phyloP scores from a whole-genome alignment of 768 basidiomycete species.

The Amanita inopinata region DNA sequence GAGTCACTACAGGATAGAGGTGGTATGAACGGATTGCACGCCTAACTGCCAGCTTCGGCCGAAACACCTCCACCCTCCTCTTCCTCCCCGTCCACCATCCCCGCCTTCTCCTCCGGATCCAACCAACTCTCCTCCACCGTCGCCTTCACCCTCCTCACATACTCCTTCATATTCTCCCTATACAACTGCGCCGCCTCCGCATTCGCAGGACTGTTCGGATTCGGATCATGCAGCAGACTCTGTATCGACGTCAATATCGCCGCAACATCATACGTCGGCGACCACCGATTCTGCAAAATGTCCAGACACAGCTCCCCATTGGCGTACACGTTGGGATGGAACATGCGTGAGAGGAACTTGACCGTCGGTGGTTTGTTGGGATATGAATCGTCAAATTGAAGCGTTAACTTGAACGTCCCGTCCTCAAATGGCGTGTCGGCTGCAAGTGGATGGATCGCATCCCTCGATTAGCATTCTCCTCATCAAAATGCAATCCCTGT shows the following conservation, averaged over 20 bases:
- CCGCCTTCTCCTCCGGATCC: slow-evolving; percentile 62
- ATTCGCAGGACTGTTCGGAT: slow-evolving; percentile 96
- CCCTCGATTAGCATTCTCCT: no score
- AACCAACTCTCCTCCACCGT: slow-evolving; percentile 96
- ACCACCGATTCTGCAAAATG: slow-evolving; percentile 98
- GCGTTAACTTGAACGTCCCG: slow-evolving; percentile 93
- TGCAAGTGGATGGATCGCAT: slow-evolving; percentile 26
- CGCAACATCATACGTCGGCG: slow-evolving; percentile 97
- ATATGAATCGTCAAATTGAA: slow-evolving; percentile 96
- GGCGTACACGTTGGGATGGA: slow-evolving; percentile 98
- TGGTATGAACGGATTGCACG: no score
- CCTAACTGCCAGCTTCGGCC: no score
- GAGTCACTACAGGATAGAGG: neutral
- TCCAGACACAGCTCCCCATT: slow-evolving; percentile 98
- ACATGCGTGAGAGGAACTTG: slow-evolving; percentile 96
- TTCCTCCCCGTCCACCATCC: neutral
- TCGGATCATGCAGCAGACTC: slow-evolving; percentile 92
- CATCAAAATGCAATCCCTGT: no score
- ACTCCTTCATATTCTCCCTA: slow-evolving; percentile 24
- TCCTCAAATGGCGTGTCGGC: slow-evolving; percentile 99
- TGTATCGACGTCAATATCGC: slow-evolving; percentile 97
- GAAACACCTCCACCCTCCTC: slow-evolving; percentile 1
- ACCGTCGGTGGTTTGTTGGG: slow-evolving; percentile 98
- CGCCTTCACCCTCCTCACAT: slow-evolving; percentile 35
- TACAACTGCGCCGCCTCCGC: slow-evolving; percentile 97